A percentile compares a stretch with the other conserved stretches of the same genome.
phyloP scores from a whole-genome alignment of 371 early-diverging fungal species.

The Entomophthora muscae region DNA sequence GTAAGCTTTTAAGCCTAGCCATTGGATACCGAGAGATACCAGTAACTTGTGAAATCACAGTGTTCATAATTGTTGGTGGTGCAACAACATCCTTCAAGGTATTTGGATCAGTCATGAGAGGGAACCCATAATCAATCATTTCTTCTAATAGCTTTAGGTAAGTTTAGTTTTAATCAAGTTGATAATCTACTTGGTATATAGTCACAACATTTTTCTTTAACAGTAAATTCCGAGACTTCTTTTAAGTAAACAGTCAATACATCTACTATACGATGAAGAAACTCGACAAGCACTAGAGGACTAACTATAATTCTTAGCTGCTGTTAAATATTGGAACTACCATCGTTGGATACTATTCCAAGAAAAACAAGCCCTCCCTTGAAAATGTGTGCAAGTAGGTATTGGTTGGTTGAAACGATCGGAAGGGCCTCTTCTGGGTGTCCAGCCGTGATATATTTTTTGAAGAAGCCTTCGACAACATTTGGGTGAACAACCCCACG shows the following conservation, averaged over 20 bases:
- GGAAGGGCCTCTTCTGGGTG: conserved; percentile 44
- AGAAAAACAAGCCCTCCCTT: conserved; percentile 52
- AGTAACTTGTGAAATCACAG: conserved; percentile 69
- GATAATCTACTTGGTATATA: conserved; percentile 48
- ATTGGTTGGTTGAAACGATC: conserved; percentile 40
- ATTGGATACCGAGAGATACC: conserved; percentile 33
- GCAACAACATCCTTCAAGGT: conserved; percentile 72
- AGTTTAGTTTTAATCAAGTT: neutral
- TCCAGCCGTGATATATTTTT: conserved; percentile 31
- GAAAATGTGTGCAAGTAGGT: conserved; percentile 44
- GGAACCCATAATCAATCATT: conserved; percentile 81
- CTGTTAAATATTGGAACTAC: conserved; percentile 17
- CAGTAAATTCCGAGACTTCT: conserved; percentile 51
- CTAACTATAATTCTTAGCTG: conserved; percentile 34
- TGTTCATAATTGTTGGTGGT: conserved; percentile 68
- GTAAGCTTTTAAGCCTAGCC: neutral
- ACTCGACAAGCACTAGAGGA: conserved; percentile 67
- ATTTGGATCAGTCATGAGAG: conserved; percentile 69
- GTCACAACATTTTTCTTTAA: conserved; percentile 88
- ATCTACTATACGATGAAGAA: conserved; percentile 66
- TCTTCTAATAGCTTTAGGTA: conserved; percentile 57
- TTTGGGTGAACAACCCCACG: conserved; percentile 46
- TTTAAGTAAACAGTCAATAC: conserved; percentile 66
- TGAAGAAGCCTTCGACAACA: conserved; percentile 48
- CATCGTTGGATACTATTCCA: conserved; percentile 53